Evolutionary conservation across 176 grass and related monocot genomes (phyloP), one percentile per base, ranked within the genome.

Genomic region (Lolium multiflorum): DNA sequence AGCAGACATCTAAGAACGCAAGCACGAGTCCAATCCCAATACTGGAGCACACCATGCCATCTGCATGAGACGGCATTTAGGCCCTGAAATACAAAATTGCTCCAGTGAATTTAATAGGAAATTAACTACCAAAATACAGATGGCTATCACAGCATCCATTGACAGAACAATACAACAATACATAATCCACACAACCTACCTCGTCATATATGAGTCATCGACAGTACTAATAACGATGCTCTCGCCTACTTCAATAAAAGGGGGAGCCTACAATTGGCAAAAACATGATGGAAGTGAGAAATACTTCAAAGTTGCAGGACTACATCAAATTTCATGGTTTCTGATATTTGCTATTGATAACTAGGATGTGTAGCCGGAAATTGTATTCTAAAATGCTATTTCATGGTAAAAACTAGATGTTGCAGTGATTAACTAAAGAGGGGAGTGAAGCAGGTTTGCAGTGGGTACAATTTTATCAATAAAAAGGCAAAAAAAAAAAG

Each of bases 141-240:
- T 41, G 9, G 3, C 10, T 28, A 86, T 22, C 20, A 28, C 20
- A 87, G 0, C 28, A 44, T 22, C 76, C 12, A 11, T 43, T 25
- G 17, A 18, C 14, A 91, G 31, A 24, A 39, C 24, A 35, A 16
- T 37, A 75, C 1, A 20, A 4, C 60, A 73, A 1, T 43, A 43
- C 21, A 22, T 37, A 56, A 66, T 71, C 38, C 28, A 25, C n/a
- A 75, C 38, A 47, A 68, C 38, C 46, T 83, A 90, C 94, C 97
- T 91, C 9, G 94, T 98, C 83, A 96, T 87, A 65, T 98, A 98
- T 9, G 92, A 94, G 86, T 96, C 97, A 82, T 98, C 97, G 22
- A 59, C 89, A 20, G 97, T 98, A 84, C 91, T 94, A 46, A 98
- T 44, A 49, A 96, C 55, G 47, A 98, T 96, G 22, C 94, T 88